Evolutionary conservation across 768 basidiomycete species (phyloP), one percentile per base, ranked within the genome.

Genomic region (Phanerodontia chrysosporium): DNA sequence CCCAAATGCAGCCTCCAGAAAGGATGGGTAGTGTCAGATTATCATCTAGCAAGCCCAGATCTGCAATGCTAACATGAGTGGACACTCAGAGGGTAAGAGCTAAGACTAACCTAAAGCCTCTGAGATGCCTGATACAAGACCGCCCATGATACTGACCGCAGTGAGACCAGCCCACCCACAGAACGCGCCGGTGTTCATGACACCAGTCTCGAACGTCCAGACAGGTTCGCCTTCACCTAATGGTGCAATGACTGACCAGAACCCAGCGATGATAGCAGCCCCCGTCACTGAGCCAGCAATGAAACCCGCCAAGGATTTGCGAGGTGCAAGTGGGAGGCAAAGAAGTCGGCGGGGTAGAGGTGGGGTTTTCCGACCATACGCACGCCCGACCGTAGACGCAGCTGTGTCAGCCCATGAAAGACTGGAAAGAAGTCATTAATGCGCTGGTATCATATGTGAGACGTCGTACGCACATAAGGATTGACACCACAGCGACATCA

Each of bases 351-450:
- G 69, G 1, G 87, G 87, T 3, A 89, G 81, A 4, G 74, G 80
- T 0, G 83, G 81, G 0, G 92, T 92, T 48, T 75, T 73, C n/a
- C 76, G 75, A 42, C 92, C 92, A 70, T 83, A 92, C 32, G 92
- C 76, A n/a, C 95, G 85, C 45, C 95, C 95, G 63, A 96, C 77
- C 13, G 92, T 95, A 10, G 95, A 96, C 5, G 95, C 95, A 18
- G 93, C 86, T 1, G 95, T 96, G 72, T 97, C 95, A 0, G 92
- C 94, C 95, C 95, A 97, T 30, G 93, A 94, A 49, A 97, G 84
- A 61, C 94, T 96, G 58, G 27, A n/a, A 44, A 60, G 30, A 55
- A 27, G 49, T 53, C 22, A 45, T 51, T 14, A 4, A 13, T 21
- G 22, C 21, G n/a, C 3, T 1, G 25, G 5, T 30, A 21, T 3